Evolutionary conservation across 108 stramenopile genomes (phyloP), one percentile per base, ranked within the genome.

Genomic region (Aurantiochytrium sp.): DNA sequence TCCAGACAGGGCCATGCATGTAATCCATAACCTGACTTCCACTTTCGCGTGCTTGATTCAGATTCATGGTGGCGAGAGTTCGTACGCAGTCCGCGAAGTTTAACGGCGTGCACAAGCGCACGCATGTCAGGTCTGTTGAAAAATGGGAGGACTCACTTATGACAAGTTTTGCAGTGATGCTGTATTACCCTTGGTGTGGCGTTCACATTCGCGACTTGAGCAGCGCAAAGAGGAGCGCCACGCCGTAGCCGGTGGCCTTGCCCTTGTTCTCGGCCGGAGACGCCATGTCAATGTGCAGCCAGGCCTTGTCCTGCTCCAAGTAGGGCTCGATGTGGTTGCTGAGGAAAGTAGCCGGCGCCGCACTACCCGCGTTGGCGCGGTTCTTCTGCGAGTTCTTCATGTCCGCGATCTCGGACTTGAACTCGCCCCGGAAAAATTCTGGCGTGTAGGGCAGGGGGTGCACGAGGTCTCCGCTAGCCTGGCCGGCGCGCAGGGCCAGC

Each of bases 211-310:
- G 59, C 32, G 59, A 65, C 24, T 65, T 65, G 32, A 65, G 34
- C 59, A 65, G 24, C 1, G 59, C 24, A 34, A 34, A 65, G 34
- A 87, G 68, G 53, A 97, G 89, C 34, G 94, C 96, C 19, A 97
- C 96, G 37, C 97, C 97, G 91, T 95, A 97, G 4, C 97, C 97
- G 3, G 97, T 97, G 42, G 93, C 97, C 8, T 95, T 90, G 54
- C 95, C 95, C 37, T 91, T 94, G 54, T 94, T 92, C 36, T 88
- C 90, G 34, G 89, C 89, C 19, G 96, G 96, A 27, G 93, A 93
- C 17, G 95, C 96, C 95, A 97, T 97, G 88, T 97, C 96, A 41
- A 96, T 88, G 93, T 97, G 96, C n/a, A 95, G 85, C 96, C 96
- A 97, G 6, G 91, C 94, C 4, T 94, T 94, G 39, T 89, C 55